Evolutionary conservation across 495 filamentous ascomycete genomes (phyloP).

Genomic region (Podospora didyma): DNA sequence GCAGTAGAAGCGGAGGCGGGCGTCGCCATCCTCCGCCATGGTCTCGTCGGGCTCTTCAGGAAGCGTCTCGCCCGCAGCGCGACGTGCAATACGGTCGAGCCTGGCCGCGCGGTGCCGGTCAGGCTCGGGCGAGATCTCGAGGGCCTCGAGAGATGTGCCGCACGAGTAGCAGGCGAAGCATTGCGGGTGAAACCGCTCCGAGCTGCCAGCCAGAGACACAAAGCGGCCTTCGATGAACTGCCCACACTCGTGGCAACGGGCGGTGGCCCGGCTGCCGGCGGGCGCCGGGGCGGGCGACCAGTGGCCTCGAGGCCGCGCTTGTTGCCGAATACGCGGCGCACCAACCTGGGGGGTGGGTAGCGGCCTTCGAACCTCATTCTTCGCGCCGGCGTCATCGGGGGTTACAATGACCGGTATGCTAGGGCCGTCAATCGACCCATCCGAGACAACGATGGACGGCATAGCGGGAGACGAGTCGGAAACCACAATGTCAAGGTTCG

Average conservation of each 20-base stretch:
- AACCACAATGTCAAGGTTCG: conserved; percentile 25
- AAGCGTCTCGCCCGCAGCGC: conserved; percentile 54
- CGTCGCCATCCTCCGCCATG: conserved; percentile 64
- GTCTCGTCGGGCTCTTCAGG: conserved; percentile 53
- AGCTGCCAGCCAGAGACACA: conserved; percentile 66
- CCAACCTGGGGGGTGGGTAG: conserved; percentile 34
- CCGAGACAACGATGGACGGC: conserved; percentile 35
- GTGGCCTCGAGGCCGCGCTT: conserved; percentile 38
- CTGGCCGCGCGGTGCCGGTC: conserved; percentile 63
- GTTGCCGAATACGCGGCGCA: conserved; percentile 32
- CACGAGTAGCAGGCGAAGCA: conserved; percentile 92
- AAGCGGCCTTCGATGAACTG: conserved; percentile 84
- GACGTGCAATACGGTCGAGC: conserved; percentile 61
- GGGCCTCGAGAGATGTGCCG: conserved; percentile 80
- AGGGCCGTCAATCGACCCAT: conserved; percentile 23
- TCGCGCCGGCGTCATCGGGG: conserved; percentile 31
- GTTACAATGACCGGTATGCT: conserved; percentile 43
- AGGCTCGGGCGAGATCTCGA: conserved; percentile 94
- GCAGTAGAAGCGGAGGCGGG: conserved; percentile 81
- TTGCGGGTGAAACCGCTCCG: conserved; percentile 80
- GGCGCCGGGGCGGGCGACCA: conserved; percentile 42
- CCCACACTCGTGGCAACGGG: conserved; percentile 78
- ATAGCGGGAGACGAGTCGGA: conserved; percentile 26
- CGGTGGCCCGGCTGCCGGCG: conserved; percentile 60
- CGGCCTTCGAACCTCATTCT: conserved; percentile 30